phyloP scores from a whole-genome alignment of 2,329 filamentous ascomycete species.

The Gremmenia infestans region DNA sequence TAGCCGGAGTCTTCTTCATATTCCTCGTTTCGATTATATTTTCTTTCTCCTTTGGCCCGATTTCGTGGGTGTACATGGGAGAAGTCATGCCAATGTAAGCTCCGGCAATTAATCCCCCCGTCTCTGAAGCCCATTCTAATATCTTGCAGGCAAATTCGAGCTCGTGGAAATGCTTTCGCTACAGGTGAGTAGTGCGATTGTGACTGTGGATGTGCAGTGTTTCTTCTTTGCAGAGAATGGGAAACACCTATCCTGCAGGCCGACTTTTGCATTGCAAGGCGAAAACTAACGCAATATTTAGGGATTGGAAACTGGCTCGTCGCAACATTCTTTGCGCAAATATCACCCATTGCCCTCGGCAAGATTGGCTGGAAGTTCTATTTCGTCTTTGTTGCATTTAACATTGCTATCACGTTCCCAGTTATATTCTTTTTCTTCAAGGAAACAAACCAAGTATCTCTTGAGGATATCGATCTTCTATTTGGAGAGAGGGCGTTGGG shows the following conservation, averaged over 20 bases:
- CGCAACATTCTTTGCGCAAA: constrained; percentile 54
- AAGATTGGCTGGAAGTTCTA: constrained; percentile 50
- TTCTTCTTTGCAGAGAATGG: no score
- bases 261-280: no score
- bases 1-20: constrained; percentile 61
- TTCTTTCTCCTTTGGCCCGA: constrained; percentile 52
- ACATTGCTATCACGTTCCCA: constrained; percentile 32
- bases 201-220: no score
- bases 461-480: constrained; percentile 32
- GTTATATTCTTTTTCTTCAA: constrained; percentile 31
- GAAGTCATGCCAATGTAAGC: constrained; percentile 3
- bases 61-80: constrained; percentile 40
- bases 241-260: no score
- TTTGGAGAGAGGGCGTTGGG: constrained; percentile 38
- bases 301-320: constrained; percentile 54
- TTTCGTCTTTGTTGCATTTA: constrained; percentile 47
- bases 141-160: constrained; percentile 63
- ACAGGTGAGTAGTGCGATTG: constrained; percentile 32
- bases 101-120: not conserved
- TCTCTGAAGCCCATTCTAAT: constrained; percentile 54
- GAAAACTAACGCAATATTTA: no score
- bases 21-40: constrained; percentile 58
- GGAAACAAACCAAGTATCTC: constrained; percentile 28
- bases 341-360: constrained; percentile 47
- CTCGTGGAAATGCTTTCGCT: constrained; percentile 52